phyloP scores from a whole-genome alignment of 139 green algal genomes.

The Limnomonas spitsbergensis region DNA sequence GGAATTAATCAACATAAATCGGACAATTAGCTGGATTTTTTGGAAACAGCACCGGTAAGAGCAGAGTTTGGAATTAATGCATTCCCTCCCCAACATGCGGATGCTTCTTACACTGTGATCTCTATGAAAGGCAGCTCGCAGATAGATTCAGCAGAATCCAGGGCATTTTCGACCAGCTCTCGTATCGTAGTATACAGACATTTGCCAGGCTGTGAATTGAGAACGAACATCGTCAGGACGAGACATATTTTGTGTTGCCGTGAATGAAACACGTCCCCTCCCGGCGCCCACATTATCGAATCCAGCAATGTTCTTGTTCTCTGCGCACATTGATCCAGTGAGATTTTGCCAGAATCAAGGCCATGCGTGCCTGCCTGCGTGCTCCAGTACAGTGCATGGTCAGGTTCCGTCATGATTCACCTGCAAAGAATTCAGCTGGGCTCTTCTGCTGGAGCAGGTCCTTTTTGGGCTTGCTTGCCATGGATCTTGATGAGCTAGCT shows the following conservation, averaged over 20 bases:
- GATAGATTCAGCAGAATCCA: slow-evolving; percentile 88
- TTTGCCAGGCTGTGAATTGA: slow-evolving; percentile 80
- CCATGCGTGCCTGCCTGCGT: too few species aligned
- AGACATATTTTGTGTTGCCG: neutral
- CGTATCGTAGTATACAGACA: slow-evolving; percentile 93
- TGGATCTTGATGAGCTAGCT: slow-evolving; percentile 1
- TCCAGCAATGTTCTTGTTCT: slow-evolving; percentile 97
- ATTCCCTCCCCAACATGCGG: neutral
- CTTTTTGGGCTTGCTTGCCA: slow-evolving; percentile 38
- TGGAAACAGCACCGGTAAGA: too few species aligned
- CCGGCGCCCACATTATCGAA: slow-evolving; percentile 97
- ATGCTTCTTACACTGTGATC: slow-evolving; percentile 66
- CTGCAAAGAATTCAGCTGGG: slow-evolving; percentile 93
- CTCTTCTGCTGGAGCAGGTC: slow-evolving; percentile 74
- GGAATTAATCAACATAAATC: neutral
- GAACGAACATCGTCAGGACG: neutral
- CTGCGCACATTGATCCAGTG: slow-evolving; percentile 31
- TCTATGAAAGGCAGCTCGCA: slow-evolving; percentile 72
- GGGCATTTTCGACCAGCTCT: slow-evolving; percentile 93
- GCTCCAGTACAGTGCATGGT: too few species aligned
- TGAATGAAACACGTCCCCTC: too few species aligned
- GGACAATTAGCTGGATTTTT: neutral
- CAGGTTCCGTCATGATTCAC: too few species aligned
- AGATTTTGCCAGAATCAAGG: neutral
- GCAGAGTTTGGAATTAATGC: neutral